Conservation (phyloP, 176 grass and related monocot species). For the Carex cristatella region DNA sequence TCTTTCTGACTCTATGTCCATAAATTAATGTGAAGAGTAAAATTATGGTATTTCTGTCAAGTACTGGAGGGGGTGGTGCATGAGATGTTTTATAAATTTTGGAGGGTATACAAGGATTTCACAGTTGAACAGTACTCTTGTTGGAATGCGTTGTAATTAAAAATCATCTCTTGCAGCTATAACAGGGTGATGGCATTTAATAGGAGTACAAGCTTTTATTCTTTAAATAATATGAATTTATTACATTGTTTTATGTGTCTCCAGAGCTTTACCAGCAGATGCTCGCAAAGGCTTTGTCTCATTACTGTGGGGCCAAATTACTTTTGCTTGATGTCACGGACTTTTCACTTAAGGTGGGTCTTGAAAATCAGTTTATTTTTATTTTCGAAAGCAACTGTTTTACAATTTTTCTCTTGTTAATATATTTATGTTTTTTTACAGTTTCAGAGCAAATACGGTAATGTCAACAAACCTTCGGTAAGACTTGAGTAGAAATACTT, state of each 20-base stretch:
- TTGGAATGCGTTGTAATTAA: neutral
- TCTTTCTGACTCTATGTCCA: neutral
- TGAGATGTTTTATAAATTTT: neutral
- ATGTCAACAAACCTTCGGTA: constrained; percentile 51
- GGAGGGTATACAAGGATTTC: neutral
- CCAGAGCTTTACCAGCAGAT: constrained; percentile 85
- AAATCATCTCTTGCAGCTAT: neutral
- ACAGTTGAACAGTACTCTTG: neutral
- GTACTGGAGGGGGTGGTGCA: neutral
- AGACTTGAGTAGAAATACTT: constrained; percentile 7
- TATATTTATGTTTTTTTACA: constrained; percentile 23
- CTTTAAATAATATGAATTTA: neutral
- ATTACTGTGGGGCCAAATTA: constrained; percentile 60
- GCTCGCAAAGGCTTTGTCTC: constrained; percentile 69
- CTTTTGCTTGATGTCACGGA: constrained; percentile 70
- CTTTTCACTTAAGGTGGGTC: constrained; percentile 54
- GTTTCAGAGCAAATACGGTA: constrained; percentile 93
- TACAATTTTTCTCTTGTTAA: constrained; percentile 10
- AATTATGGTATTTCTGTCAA: neutral
- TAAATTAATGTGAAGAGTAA: neutral
- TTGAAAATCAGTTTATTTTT: neutral
- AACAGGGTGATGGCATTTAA: neutral
- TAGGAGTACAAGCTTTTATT: neutral
- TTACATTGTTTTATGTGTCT: neutral
- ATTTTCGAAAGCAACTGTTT: neutral